These are phyloP conservation scores for Pluteus cervinus DNA, from an alignment of 768 basidiomycete species.

Conservation along the genomic window DNA sequence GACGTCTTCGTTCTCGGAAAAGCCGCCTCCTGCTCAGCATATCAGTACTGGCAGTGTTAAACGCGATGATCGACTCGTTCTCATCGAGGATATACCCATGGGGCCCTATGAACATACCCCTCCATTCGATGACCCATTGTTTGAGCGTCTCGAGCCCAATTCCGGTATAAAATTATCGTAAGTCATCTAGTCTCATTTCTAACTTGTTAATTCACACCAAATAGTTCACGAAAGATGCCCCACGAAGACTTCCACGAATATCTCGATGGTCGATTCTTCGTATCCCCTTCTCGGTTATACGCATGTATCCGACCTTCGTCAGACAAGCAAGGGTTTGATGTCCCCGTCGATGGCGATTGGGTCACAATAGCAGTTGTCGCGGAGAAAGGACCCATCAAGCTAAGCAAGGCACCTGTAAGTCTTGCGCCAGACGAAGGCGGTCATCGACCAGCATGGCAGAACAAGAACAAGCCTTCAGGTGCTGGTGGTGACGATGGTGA, in stretches of 20 bases:
- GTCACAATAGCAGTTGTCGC: conserved; percentile 95
- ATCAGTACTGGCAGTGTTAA: too few species aligned
- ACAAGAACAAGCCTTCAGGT: conserved; percentile 23
- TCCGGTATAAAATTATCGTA: conserved; percentile 82
- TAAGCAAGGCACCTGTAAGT: conserved; percentile 61
- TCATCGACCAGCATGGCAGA: too few species aligned
- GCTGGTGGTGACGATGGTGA: conserved; percentile 25
- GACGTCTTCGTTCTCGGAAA: conserved; percentile 9
- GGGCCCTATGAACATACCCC: conserved; percentile 76
- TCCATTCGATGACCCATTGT: conserved; percentile 67
- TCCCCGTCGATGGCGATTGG: conserved; percentile 92
- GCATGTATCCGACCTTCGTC: conserved; percentile 73
- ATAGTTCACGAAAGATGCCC: conserved; percentile 64
- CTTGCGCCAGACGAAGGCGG: conserved; percentile 41
- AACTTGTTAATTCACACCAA: conserved; percentile 3
- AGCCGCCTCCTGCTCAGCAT: background rate
- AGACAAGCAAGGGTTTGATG: conserved; percentile 80
- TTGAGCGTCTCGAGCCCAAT: conserved; percentile 82
- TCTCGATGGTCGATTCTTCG: conserved; percentile 76
- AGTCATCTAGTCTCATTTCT: conserved; percentile 21
- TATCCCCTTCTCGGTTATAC: conserved; percentile 87
- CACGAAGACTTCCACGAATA: conserved; percentile 79
- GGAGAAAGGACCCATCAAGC: conserved; percentile 75
- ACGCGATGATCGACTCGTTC: conserved; percentile 57
- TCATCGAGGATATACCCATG: conserved; percentile 71